Percentiles rank a stretch among this genome's conserved stretches.
phyloP scores from a whole-genome alignment of 352 stramenopile genomes.

The Pythium utonaiense region DNA sequence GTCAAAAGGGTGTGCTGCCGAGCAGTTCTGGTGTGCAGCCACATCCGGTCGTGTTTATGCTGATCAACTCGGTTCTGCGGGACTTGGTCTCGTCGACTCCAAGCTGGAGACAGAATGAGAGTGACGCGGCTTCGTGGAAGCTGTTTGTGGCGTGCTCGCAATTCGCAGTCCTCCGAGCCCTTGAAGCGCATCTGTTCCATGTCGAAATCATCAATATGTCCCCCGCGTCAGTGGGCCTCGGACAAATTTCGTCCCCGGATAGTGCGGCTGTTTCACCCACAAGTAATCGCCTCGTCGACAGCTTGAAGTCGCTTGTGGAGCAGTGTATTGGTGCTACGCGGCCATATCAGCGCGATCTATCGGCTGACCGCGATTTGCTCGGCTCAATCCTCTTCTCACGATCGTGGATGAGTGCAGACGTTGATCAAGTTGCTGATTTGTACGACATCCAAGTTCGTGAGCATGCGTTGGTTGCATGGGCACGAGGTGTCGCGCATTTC shows the following conservation, averaged over 20 bases:
- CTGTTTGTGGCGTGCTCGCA: slow-evolving; percentile 60
- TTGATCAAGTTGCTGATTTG: slow-evolving; percentile 40
- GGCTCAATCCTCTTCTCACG: slow-evolving; percentile 40
- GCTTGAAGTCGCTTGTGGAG: slow-evolving; percentile 63
- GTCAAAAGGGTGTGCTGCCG: slow-evolving; percentile 56
- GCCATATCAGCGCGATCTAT: slow-evolving; percentile 10
- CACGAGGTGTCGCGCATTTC: slow-evolving; percentile 70
- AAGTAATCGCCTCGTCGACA: slow-evolving; percentile 63
- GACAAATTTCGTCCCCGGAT: slow-evolving; percentile 44
- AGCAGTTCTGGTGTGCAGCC: slow-evolving; percentile 65
- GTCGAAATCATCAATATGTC: slow-evolving; percentile 73
- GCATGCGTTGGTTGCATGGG: slow-evolving; percentile 67
- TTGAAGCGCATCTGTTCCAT: slow-evolving; percentile 86
- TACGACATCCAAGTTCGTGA: slow-evolving; percentile 60
- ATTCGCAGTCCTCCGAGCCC: slow-evolving; percentile 59
- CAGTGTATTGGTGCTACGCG: slow-evolving; percentile 37
- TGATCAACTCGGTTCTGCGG: slow-evolving; percentile 78
- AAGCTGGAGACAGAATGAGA: slow-evolving; percentile 19
- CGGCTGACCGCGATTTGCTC: slow-evolving; percentile 31
- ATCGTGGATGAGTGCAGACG: slow-evolving; percentile 32
- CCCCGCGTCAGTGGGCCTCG: slow-evolving; percentile 80
- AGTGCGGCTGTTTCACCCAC: slow-evolving; percentile 19
- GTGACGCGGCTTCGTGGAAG: slow-evolving; percentile 29
- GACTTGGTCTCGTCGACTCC: slow-evolving; percentile 35
- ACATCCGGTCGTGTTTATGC: slow-evolving; percentile 85